phyloP scores from a whole-genome alignment of 2,329 filamentous ascomycete species.

The Hymenoscyphus scutula region DNA sequence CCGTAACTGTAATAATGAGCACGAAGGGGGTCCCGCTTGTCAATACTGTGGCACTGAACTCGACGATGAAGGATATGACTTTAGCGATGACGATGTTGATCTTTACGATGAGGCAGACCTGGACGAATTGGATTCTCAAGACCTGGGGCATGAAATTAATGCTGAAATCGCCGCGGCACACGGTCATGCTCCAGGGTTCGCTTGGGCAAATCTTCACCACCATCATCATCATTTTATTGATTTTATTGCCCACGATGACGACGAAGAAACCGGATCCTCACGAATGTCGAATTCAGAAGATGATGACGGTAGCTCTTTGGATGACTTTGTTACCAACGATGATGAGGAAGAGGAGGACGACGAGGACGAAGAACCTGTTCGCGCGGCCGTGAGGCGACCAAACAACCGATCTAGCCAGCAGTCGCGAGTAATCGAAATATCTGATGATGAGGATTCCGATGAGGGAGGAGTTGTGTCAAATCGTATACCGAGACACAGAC shows the following conservation, averaged over 20 bases:
- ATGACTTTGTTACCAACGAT: slow-evolving; percentile 27
- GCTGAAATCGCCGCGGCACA: slow-evolving; percentile 12
- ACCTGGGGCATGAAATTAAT: slow-evolving; percentile 17
- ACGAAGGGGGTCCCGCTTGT: slow-evolving; percentile 57
- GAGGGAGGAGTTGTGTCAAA: slow-evolving; percentile 33
- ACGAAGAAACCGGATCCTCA: slow-evolving; percentile 7
- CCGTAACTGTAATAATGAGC: slow-evolving; percentile 60
- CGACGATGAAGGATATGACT: slow-evolving; percentile 42
- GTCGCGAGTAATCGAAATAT: slow-evolving; percentile 22
- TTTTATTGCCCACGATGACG: slow-evolving; percentile 13
- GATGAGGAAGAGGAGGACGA: slow-evolving; percentile 31
- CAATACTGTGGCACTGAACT: slow-evolving; percentile 50
- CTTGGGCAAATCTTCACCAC: background rate
- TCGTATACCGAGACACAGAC: slow-evolving; percentile 24
- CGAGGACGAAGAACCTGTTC: slow-evolving; percentile 27
- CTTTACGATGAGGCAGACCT: slow-evolving; percentile 42
- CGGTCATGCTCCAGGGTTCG: background rate
- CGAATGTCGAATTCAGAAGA: slow-evolving; percentile 15
- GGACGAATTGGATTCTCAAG: slow-evolving; percentile 25
- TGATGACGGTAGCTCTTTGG: slow-evolving; percentile 32
- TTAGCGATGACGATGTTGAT: slow-evolving; percentile 43
- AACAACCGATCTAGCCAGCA: slow-evolving; percentile 4
- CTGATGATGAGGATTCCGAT: slow-evolving; percentile 34
- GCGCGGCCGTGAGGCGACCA: slow-evolving; percentile 2
- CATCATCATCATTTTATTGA: slow-evolving; percentile 7